Percentiles rank a stretch among this genome's conserved stretches.
Conservation (phyloP, 768 basidiomycete genomes). For the Lactifluus piperatus region DNA sequence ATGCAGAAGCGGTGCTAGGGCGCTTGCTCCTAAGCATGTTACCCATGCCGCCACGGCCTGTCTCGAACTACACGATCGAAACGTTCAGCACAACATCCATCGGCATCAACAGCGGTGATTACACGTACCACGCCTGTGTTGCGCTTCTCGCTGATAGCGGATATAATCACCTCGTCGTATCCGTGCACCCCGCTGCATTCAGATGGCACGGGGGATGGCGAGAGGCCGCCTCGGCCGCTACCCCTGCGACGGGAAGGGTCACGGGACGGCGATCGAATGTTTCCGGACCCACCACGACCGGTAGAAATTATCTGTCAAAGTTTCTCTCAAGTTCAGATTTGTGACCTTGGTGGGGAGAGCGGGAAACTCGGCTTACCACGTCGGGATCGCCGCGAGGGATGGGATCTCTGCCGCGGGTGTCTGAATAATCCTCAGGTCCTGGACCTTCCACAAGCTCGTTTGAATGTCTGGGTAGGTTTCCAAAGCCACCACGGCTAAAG, state of each 20-base stretch:
- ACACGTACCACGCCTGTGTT: slow-evolving; percentile 1
- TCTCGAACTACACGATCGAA: slow-evolving; percentile 30
- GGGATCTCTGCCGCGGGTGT: slow-evolving; percentile 55
- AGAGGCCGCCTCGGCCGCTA: not conserved
- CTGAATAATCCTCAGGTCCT: slow-evolving; percentile 48
- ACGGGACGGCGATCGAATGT: slow-evolving; percentile 73
- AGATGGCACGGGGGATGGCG: not conserved
- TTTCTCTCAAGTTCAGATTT: too few species aligned
- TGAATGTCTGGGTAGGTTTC: slow-evolving; percentile 48
- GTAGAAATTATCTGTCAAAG: slow-evolving; percentile 40
- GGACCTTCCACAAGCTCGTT: slow-evolving; percentile 22
- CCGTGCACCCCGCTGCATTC: slow-evolving; percentile 20
- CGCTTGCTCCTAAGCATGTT: slow-evolving; percentile 47
- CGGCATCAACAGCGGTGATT: not conserved
- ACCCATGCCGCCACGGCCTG: slow-evolving; percentile 57
- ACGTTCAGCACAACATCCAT: not conserved
- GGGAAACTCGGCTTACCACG: slow-evolving; percentile 28
- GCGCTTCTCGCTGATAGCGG: not conserved
- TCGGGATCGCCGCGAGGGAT: slow-evolving; percentile 26
- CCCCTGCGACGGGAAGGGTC: slow-evolving; percentile 27
- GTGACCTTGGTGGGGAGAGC: too few species aligned
- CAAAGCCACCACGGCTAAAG: slow-evolving; percentile 59
- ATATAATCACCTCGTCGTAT: slow-evolving; percentile 25
- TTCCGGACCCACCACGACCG: slow-evolving; percentile 80
- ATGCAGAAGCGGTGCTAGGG: slow-evolving; percentile 35